A percentile compares a stretch with the other conserved stretches of the same genome.
Conservation (phyloP, 129 eudicot species). For the Artemisia argyi region DNA sequence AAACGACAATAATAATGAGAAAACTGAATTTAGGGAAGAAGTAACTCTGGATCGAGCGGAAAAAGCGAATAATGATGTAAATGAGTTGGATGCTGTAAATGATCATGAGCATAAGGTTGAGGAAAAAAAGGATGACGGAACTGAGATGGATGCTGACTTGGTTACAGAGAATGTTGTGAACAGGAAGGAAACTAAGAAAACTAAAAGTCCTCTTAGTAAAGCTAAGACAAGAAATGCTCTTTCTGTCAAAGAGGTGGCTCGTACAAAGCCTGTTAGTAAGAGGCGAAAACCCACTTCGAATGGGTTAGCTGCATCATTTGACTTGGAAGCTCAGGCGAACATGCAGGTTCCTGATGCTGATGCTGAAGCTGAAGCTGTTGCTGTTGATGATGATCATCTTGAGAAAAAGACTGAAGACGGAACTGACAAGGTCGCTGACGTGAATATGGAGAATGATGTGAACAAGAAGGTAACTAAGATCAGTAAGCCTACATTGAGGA, state of each 20-base stretch:
- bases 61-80: slow-evolving; percentile 24
- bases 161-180: slow-evolving; percentile 7
- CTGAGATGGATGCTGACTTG: too few relatives aligned
- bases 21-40: slow-evolving; percentile 30
- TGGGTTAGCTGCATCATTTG: too few relatives aligned
- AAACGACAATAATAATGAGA: slow-evolving; percentile 24
- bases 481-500: neutral
- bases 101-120: slow-evolving; percentile 19
- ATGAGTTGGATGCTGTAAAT: slow-evolving; percentile 18
- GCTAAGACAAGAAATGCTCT: slow-evolving; percentile 14
- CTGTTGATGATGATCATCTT: slow-evolving; percentile 13
- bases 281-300: neutral
- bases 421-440: neutral
- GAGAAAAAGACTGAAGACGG: slow-evolving; percentile 14
- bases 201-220: slow-evolving; percentile 11
- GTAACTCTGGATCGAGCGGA: slow-evolving; percentile 12
- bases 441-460: slow-evolving; percentile 13
- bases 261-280: neutral
- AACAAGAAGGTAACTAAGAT: slow-evolving; percentile 14
- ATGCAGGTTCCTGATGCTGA: slow-evolving; percentile 22
- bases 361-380: slow-evolving; percentile 16
- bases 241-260: slow-evolving; percentile 9
- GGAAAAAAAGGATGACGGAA: neutral
- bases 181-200: slow-evolving; percentile 17
- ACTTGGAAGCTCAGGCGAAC: slow-evolving; percentile 12